Evolutionary conservation across 1,139 yeast genomes (phyloP).

Genomic region (Geotrichum histeridarum): DNA sequence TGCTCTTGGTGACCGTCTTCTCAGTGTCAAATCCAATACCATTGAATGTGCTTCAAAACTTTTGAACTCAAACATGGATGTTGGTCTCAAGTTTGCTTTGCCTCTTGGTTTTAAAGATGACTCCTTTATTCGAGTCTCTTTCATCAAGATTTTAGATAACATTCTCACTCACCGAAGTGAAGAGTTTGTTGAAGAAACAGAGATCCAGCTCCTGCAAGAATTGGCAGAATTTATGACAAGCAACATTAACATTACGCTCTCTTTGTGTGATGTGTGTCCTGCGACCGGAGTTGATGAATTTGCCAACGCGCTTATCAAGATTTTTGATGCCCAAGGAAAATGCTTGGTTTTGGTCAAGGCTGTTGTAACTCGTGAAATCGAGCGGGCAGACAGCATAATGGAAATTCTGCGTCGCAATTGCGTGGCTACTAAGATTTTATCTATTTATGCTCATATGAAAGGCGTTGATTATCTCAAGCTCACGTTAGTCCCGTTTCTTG

Average conservation of each 20-base stretch:
- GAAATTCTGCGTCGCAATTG: conserved; percentile 78
- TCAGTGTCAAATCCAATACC: conserved; percentile 58
- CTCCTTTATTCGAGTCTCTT: conserved; percentile 59
- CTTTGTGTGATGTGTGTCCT: conserved; percentile 45
- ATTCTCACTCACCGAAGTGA: conserved; percentile 48
- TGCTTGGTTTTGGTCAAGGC: conserved; percentile 54
- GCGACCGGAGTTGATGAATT: conserved; percentile 67
- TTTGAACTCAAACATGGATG: conserved; percentile 66
- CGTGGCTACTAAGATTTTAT: conserved; percentile 71
- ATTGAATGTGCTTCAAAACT: conserved; percentile 63
- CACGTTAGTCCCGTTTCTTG: conserved; percentile 53
- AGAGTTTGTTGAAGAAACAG: conserved; percentile 33
- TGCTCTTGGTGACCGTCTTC: conserved; percentile 43
- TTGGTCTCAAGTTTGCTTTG: conserved; percentile 70
- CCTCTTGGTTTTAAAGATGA: conserved; percentile 76
- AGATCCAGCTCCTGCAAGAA: conserved; percentile 32
- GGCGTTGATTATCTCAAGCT: conserved; percentile 56
- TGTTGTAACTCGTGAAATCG: conserved; percentile 59
- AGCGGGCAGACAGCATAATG: conserved; percentile 54
- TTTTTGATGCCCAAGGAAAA: conserved; percentile 51
- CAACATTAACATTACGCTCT: conserved; percentile 24
- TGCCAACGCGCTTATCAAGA: conserved; percentile 63
- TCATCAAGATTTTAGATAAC: conserved; percentile 70
- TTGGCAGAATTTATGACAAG: conserved; percentile 31
- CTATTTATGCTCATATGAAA: conserved; percentile 61